Evolutionary conservation across 1,139 yeast genomes (phyloP).

Genomic region (Geotrichum cucujoidarum): DNA sequence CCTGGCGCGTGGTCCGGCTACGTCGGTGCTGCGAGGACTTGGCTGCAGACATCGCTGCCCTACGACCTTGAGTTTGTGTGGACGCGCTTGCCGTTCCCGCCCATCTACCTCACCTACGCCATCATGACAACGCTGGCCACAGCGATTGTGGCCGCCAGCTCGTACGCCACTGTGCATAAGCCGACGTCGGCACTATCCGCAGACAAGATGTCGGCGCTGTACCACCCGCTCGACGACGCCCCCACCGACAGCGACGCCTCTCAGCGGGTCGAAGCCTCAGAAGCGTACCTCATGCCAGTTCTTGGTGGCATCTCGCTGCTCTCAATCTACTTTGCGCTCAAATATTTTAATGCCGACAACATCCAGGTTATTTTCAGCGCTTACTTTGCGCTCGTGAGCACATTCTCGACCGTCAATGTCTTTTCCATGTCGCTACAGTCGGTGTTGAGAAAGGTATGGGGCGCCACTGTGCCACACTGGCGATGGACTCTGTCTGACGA

Average conservation of each 20-base stretch:
- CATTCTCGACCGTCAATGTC: slow-evolving; percentile 32
- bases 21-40: no score
- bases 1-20: no score
- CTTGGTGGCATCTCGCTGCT: slow-evolving; percentile 39
- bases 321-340: slow-evolving; percentile 40
- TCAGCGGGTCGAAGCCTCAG: slow-evolving; percentile 26
- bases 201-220: slow-evolving; percentile 38
- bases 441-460: slow-evolving; percentile 28
- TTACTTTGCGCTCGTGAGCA: slow-evolving; percentile 36
- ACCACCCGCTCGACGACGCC: slow-evolving; percentile 44
- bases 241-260: slow-evolving; percentile 6
- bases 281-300: slow-evolving; percentile 43
- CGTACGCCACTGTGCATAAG: slow-evolving; percentile 42
- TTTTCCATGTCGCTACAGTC: slow-evolving; percentile 29
- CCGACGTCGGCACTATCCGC: slow-evolving; percentile 47
- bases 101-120: slow-evolving; percentile 25
- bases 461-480: slow-evolving; percentile 31
- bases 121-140: slow-evolving; percentile 32
- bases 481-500: slow-evolving; percentile 37
- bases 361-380: slow-evolving; percentile 35
- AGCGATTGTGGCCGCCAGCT: slow-evolving; percentile 39
- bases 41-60: no score
- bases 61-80: slow-evolving; percentile 17
- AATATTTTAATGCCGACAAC: slow-evolving; percentile 32
- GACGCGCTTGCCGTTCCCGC: slow-evolving; percentile 19